phyloP scores from a whole-genome alignment of 495 filamentous ascomycete species.

The Talaromyces trachyspermus region DNA sequence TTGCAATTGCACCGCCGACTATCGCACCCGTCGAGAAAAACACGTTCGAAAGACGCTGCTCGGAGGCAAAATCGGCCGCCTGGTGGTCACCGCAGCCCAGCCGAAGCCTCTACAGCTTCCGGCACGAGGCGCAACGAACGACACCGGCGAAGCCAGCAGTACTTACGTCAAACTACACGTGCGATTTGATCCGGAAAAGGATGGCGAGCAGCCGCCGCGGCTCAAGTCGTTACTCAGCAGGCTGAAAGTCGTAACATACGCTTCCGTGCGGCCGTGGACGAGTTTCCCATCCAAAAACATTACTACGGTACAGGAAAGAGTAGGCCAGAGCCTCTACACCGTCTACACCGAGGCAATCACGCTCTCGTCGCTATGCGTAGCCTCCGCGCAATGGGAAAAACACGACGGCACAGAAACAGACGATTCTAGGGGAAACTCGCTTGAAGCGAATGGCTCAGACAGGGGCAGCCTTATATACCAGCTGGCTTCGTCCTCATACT shows the following conservation, averaged over 20 bases:
- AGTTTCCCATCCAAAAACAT: slow-evolving; percentile 28
- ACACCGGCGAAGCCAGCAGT: slow-evolving; percentile 31
- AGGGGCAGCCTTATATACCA: slow-evolving; percentile 20
- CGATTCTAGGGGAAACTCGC: slow-evolving; percentile 52
- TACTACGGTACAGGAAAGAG: slow-evolving; percentile 46
- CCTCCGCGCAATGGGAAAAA: slow-evolving; percentile 58
- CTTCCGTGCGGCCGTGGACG: slow-evolving; percentile 52
- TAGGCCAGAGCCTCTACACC: too few relatives aligned
- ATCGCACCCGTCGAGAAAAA: slow-evolving; percentile 67
- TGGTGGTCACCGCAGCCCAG: slow-evolving; percentile 67
- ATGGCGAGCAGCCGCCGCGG: slow-evolving; percentile 53
- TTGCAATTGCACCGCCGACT: slow-evolving; percentile 47
- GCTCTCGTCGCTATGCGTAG: slow-evolving; percentile 59
- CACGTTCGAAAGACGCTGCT: slow-evolving; percentile 70
- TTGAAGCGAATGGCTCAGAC: slow-evolving; percentile 31
- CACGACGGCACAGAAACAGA: slow-evolving; percentile 19
- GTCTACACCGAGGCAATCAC: slow-evolving; percentile 55
- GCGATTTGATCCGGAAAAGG: slow-evolving; percentile 63
- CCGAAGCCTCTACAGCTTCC: slow-evolving; percentile 60
- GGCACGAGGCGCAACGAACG: slow-evolving; percentile 18
- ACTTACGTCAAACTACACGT: slow-evolving; percentile 64
- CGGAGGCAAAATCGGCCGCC: slow-evolving; percentile 62
- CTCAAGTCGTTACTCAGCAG: slow-evolving; percentile 62
- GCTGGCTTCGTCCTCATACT: slow-evolving; percentile 32
- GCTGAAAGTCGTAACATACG: slow-evolving; percentile 71